These are phyloP conservation scores for Aspergillus japonicus DNA, from an alignment of 2,329 filamentous ascomycete genomes.

Conservation along the genomic window DNA sequence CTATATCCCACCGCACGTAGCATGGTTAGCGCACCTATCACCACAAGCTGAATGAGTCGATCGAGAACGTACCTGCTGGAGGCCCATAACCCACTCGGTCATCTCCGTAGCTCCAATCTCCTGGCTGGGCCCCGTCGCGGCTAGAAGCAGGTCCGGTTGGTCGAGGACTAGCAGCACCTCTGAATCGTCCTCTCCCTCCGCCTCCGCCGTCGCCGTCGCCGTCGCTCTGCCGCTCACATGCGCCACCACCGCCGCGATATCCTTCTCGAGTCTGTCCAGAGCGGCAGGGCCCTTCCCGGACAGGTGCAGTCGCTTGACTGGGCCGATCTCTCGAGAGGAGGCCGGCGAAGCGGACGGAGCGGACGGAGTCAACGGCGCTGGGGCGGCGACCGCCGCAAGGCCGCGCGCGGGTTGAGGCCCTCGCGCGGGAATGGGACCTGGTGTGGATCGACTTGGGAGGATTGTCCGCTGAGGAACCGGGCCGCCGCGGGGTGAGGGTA, in stretches of 20 bases:
- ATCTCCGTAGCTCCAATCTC: constrained; percentile 47
- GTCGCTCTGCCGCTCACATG: constrained; percentile 24
- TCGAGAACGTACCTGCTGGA: constrained; percentile 59
- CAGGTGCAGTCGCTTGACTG: constrained; percentile 30
- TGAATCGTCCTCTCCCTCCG: constrained; percentile 26
- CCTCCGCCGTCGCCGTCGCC: constrained; percentile 12
- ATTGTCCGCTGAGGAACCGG: constrained; percentile 21
- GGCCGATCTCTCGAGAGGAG: constrained; percentile 17
- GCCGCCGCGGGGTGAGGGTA: constrained; percentile 13
- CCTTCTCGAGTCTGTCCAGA: constrained; percentile 36
- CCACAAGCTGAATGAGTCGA: background rate
- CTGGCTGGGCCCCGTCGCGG: constrained; percentile 53
- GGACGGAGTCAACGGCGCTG: constrained; percentile 20
- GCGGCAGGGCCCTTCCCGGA: constrained; percentile 29
- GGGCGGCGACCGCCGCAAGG: constrained; percentile 8
- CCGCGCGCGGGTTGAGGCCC: constrained; percentile 16
- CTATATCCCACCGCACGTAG: constrained; percentile 35
- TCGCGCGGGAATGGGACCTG: constrained; percentile 24
- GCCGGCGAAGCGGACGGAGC: constrained; percentile 13
- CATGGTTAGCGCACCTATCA: constrained; percentile 5
- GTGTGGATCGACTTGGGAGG: constrained; percentile 29
- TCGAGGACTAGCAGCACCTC: constrained; percentile 63
- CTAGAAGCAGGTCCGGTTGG: constrained; percentile 64
- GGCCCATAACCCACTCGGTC: constrained; percentile 56
- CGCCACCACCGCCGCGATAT: constrained; percentile 34